Evolutionary conservation across 768 basidiomycete genomes (phyloP).

Genomic region (Russula griseocarnosa): DNA sequence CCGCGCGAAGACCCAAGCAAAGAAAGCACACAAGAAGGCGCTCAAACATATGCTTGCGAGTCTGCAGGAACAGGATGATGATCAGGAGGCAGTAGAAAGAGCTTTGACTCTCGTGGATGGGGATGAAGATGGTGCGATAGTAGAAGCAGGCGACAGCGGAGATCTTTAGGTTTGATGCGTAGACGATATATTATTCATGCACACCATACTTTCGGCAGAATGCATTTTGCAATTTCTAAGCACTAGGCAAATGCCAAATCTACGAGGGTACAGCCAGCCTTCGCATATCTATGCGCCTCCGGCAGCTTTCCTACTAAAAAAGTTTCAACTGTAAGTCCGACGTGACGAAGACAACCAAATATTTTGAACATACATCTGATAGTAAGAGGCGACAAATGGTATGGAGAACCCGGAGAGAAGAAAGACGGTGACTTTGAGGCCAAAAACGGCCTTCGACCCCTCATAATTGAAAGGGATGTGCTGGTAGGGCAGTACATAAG

Average conservation of each 20-base stretch:
- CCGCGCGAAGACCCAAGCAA: constrained; percentile 37
- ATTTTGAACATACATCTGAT: constrained; percentile 30
- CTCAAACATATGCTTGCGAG: constrained; percentile 33
- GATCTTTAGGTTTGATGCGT: constrained; percentile 6
- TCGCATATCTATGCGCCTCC: not conserved
- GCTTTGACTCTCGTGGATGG: constrained; percentile 2
- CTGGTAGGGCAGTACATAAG: constrained; percentile 12
- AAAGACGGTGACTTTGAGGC: constrained; percentile 23
- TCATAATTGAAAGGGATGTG: constrained; percentile 28
- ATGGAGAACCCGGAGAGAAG: constrained; percentile 22
- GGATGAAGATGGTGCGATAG: constrained; percentile 6
- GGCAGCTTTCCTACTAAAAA: constrained; percentile 8
- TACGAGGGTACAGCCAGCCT: not conserved
- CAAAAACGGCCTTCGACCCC: constrained; percentile 22
- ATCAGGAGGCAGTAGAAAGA: constrained; percentile 19
- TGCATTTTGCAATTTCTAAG: constrained; percentile 1
- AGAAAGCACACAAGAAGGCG: constrained; percentile 41
- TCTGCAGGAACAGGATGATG: constrained; percentile 29
- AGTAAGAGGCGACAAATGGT: constrained; percentile 31
- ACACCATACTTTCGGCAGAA: not conserved
- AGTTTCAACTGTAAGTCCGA: constrained; percentile 6
- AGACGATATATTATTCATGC: constrained; percentile 5
- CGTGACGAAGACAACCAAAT: not conserved
- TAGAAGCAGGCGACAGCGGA: not conserved
- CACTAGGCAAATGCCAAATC: not conserved